Evolutionary conservation across 345 rosid genomes (phyloP).

Genomic region (Adansonia digitata): DNA sequence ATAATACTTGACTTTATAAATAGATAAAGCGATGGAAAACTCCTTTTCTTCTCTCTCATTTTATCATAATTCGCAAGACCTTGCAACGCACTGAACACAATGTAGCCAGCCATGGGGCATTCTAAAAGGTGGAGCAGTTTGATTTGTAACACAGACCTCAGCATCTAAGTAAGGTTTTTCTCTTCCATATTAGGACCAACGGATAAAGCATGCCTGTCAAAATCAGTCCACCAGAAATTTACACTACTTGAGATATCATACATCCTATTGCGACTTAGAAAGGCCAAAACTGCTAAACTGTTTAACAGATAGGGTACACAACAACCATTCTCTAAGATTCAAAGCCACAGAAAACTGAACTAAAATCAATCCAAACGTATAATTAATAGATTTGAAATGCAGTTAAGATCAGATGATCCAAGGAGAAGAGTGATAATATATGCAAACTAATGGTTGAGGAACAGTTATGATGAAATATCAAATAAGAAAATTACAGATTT

Average conservation of each 20-base stretch:
- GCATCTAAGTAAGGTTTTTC: background rate
- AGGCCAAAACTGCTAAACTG: background rate
- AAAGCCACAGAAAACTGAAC: background rate
- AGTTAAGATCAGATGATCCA: background rate
- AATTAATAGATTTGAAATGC: background rate
- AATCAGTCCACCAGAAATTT: background rate
- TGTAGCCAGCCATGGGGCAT: background rate
- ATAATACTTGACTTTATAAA: background rate
- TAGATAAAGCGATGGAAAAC: background rate
- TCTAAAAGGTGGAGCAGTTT: background rate
- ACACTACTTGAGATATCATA: no score
- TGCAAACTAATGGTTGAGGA: background rate
- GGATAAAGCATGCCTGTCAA: background rate
- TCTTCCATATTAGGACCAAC: background rate
- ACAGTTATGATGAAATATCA: background rate
- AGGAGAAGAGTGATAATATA: background rate
- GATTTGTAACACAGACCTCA: background rate
- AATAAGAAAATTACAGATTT: background rate
- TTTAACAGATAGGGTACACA: background rate
- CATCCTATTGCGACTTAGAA: background rate
- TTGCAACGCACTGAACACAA: background rate
- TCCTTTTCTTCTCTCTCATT: background rate
- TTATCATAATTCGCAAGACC: background rate
- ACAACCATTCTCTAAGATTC: background rate
- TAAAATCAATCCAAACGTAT: background rate